These are phyloP conservation scores for Batkoa obscura DNA, from an alignment of 371 early-diverging fungal genomes.

Conservation along the genomic window DNA sequence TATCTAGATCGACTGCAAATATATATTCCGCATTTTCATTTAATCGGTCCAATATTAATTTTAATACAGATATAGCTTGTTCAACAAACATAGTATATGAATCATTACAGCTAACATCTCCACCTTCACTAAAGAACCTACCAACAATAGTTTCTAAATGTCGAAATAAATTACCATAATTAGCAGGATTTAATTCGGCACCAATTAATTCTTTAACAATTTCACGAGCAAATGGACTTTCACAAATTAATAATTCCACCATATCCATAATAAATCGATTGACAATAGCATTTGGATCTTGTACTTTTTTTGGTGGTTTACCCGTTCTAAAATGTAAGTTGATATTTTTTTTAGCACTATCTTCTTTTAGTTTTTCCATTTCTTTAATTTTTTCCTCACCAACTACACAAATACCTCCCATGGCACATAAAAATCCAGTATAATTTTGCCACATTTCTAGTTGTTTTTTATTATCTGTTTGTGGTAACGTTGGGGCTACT, in stretches of 20 bases:
- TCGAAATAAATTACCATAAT: constrained; percentile 72
- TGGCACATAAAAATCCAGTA: constrained; percentile 65
- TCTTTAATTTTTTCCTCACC: constrained; percentile 13
- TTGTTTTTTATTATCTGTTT: constrained; percentile 6
- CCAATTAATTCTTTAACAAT: constrained; percentile 75
- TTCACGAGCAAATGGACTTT: constrained; percentile 76
- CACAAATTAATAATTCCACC: constrained; percentile 65
- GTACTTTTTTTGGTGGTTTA: constrained; percentile 10
- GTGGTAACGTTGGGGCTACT: constrained; percentile 13
- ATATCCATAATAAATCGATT: constrained; percentile 70
- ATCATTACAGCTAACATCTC: constrained; percentile 53
- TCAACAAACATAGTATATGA: constrained; percentile 76
- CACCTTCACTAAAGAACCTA: constrained; percentile 54
- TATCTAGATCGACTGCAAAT: constrained; percentile 41
- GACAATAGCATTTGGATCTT: constrained; percentile 27
- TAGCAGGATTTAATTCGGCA: constrained; percentile 55
- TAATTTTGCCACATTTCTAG: constrained; percentile 49
- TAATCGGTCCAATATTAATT: constrained; percentile 63
- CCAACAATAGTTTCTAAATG: constrained; percentile 53
- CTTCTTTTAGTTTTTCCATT: not conserved
- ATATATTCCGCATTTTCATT: constrained; percentile 41
- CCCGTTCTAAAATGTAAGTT: constrained; percentile 11
- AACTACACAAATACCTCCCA: constrained; percentile 47
- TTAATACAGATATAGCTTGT: constrained; percentile 69
- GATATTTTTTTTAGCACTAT: constrained; percentile 16